These are phyloP conservation scores for Lomentospora prolificans DNA, from an alignment of 2,329 filamentous ascomycete genomes.

Conservation along the genomic window DNA sequence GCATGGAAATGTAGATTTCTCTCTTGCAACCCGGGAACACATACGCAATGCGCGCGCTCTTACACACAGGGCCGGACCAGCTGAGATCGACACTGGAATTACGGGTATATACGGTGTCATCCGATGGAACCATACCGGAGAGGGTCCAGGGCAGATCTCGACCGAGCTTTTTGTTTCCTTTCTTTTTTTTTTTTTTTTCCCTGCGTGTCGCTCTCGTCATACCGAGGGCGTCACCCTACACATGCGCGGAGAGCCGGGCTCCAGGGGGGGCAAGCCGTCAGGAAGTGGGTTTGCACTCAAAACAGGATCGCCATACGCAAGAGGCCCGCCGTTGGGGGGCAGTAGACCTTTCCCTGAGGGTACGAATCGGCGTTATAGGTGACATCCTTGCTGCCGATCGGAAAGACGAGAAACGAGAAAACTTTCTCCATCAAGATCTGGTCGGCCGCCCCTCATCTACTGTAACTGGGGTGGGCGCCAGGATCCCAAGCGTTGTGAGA, in stretches of 20 bases:
- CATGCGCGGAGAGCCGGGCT: no score
- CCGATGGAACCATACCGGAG: background rate
- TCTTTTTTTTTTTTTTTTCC: no score
- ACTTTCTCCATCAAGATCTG: background rate
- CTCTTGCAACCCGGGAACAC: no score
- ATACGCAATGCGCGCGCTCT: no score
- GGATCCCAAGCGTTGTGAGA: background rate
- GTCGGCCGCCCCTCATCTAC: background rate
- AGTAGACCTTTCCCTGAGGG: background rate
- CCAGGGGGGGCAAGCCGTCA: no score
- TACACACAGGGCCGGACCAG: background rate
- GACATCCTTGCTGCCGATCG: background rate
- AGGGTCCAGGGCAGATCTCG: background rate
- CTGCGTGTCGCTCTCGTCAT: no score
- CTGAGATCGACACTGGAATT: background rate
- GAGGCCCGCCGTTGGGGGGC: background rate
- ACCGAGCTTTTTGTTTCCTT: background rate
- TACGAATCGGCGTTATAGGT: background rate
- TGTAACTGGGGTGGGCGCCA: background rate
- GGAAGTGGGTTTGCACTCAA: background rate
- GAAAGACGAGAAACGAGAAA: background rate
- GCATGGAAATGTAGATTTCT: background rate
- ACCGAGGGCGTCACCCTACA: no score
- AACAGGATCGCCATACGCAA: background rate
- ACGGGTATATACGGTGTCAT: background rate